Conservation (phyloP, 1,284 basidiomycete species). For the Ceratobasidium sp. region DNA sequence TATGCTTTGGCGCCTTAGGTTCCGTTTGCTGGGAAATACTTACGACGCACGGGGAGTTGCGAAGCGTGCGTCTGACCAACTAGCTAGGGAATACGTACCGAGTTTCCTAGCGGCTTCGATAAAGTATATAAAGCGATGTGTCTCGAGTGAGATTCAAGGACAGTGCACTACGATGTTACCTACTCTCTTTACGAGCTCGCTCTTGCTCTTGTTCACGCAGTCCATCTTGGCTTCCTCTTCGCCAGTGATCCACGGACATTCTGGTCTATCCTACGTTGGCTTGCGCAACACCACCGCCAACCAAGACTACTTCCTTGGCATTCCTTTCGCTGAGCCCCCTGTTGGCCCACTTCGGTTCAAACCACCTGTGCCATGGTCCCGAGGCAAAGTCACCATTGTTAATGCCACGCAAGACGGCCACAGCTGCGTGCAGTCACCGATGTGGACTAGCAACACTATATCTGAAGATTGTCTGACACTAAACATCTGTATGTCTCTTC, state of each 20-base stretch:
- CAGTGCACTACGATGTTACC: slow-evolving; percentile 4
- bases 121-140: slow-evolving; percentile 1
- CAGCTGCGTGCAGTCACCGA: slow-evolving; percentile 6
- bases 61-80: neutral
- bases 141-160: too few relatives aligned
- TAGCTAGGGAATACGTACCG: neutral
- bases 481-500: slow-evolving; percentile 39
- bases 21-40: neutral
- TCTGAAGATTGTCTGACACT: slow-evolving; percentile 46
- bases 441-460: neutral
- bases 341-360: slow-evolving; percentile 40
- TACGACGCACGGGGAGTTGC: neutral
- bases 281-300: slow-evolving; percentile 29
- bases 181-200: neutral
- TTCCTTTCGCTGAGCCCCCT: slow-evolving; percentile 46
- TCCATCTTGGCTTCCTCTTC: neutral
- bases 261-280: slow-evolving; percentile 35
- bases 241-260: slow-evolving; percentile 1
- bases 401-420: slow-evolving; percentile 24
- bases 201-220: neutral
- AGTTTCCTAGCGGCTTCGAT: neutral
- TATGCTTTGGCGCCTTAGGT: too few relatives aligned
- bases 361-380: slow-evolving; percentile 26
- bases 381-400: neutral
- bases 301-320: slow-evolving; percentile 48